Base-by-base conservation (phyloP, 2,329 filamentous ascomycete genomes). In the Grosmannia penicillata region DNA sequence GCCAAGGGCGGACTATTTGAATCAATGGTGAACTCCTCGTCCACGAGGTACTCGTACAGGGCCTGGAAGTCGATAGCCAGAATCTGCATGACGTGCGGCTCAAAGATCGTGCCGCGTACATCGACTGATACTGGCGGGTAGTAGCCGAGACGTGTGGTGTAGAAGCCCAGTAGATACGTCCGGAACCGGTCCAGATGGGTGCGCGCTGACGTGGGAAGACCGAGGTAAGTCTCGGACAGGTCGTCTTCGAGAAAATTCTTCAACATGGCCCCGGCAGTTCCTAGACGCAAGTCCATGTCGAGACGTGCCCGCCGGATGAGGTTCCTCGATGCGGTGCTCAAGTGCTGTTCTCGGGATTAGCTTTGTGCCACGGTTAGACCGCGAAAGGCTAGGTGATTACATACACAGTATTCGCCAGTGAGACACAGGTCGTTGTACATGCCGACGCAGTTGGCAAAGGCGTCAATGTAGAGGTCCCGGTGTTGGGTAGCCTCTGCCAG, bases 381-480 rank as follows among this genome's bases (percentile, higher is more conserved):
- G 15, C 11, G 18, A 26, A 36, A n/a, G 6, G 17, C 8, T 33
- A 2, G 3, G 30, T 18, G 39, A 45, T 56, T 40, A 39, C 70
- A 48, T 59, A 78, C 76, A 53, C 68, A 60, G 43, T 75, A 82
- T 44, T 82, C 80, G 1, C 66, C 53, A 46, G 68, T 71, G 6
- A 57, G 50, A 29, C 64, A 60, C 6, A 87, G 44, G 21, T 62
- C 61, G 17, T 80, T 72, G 43, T 70, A 71, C 82, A 89, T 86
- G 31, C 82, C 83, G 26, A 80, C 78, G 51, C 82, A 85, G 50
- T 91, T 83, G 13, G 72, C 68, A 55, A 87, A 85, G 0, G 82
- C 76, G 49, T 82, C 70, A 10, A 76, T 67, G 63, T 83, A 89
- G 11, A 83, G 56, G n/a, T 74, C 66, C 38, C 62, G 63, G 21